Evolutionary conservation across 2,329 filamentous ascomycete species (phyloP), one percentile per base, ranked within the genome.

Genomic region (Macroventuria anomochaeta): DNA sequence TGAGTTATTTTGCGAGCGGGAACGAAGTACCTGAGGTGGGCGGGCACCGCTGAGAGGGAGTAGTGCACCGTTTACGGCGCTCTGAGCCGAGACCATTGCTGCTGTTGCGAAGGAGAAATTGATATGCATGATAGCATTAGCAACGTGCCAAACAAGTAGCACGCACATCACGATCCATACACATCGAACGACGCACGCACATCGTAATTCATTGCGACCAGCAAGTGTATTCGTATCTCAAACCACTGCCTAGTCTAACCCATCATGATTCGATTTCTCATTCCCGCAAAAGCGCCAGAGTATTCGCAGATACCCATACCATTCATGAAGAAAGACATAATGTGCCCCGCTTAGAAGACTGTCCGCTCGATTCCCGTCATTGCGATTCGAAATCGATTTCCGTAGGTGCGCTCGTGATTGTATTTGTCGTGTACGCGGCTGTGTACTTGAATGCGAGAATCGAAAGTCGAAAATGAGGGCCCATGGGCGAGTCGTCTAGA

Each of bases 401-500:
- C 67, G 61, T 65, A 32, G 41, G 59, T 56, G 64, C 62, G 66
- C 65, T 69, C 57, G 67, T 63, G 46, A 58, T 57, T 64, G 53
- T 62, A 61, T 58, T 54, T 49, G 44, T 54, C 39, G 39, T 54
- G 51, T 54, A 54, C 51, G 37, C 25, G 29, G 40, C n/a, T 28
- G 33, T 43, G 44, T 54, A 40, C 44, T 49, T 46, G 44, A 21
- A 62, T 61, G 56, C 55, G 59, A 56, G 59, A 59, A 62, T 65
- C 62, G 69, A 64, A 63, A 68, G 67, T 65, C 67, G 67, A 70
- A 65, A 64, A 63, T 59, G 64, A 61, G 62, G 52, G 59, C 61
- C 71, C 64, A 65, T 72, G 71, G 75, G 77, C 75, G 80, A 83
- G 77, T 80, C 79, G 81, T 86, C 85, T 95, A 99, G 85, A 99